Percentiles rank a stretch among this genome's conserved stretches.
These are phyloP conservation scores for Fomitopsis pinicola DNA, from an alignment of 1,284 basidiomycete species.

Conservation along the genomic window DNA sequence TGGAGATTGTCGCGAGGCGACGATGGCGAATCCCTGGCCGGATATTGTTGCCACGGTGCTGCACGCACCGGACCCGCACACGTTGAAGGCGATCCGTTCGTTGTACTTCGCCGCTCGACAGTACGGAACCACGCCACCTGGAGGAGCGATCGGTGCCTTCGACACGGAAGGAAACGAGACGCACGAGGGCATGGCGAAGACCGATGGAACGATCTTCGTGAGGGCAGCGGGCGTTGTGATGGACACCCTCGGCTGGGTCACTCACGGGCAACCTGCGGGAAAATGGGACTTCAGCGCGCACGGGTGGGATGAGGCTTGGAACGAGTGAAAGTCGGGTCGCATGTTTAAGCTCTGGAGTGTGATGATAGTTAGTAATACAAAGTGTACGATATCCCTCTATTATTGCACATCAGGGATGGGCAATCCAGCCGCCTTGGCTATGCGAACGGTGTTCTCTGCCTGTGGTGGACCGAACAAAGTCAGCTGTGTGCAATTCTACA, in stretches of 20 bases:
- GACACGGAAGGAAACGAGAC: conserved; percentile 34
- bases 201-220: conserved; percentile 64
- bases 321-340: conserved; percentile 12
- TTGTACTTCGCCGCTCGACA: conserved; percentile 47
- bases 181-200: conserved; percentile 36
- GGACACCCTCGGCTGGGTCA: conserved; percentile 59
- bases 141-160: conserved; percentile 42
- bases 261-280: conserved; percentile 40
- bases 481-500: conserved; percentile 19
- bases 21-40: conserved; percentile 55
- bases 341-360: not conserved
- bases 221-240: conserved; percentile 60
- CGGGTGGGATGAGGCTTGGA: conserved; percentile 71
- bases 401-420: conserved; percentile 44
- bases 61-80: conserved; percentile 59
- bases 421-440: conserved; percentile 63
- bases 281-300: conserved; percentile 60
- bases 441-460: conserved; percentile 63
- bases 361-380: not conserved
- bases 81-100: conserved; percentile 54
- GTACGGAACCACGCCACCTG: conserved; percentile 43
- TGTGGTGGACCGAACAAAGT: conserved; percentile 21
- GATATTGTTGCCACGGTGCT: conserved; percentile 47
- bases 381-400: not conserved
- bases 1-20: conserved; percentile 33